phyloP scores from a whole-genome alignment of 2,329 filamentous ascomycete genomes.

The Zymoseptoria crescenta region DNA sequence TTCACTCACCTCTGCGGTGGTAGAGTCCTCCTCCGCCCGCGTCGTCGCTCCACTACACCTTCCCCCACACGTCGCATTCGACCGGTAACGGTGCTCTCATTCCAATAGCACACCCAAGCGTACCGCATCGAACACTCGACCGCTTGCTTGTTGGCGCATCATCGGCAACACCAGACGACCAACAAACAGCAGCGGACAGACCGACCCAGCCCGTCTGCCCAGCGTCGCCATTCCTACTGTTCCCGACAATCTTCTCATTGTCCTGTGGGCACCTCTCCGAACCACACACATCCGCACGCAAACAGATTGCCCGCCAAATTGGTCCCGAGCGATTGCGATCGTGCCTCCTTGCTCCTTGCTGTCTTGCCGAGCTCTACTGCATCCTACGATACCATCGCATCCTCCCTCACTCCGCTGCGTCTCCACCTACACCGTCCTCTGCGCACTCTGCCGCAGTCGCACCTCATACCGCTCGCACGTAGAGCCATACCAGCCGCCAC shows the following conservation, averaged over 20 bases:
- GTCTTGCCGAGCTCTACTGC: background rate
- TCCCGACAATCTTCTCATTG: background rate
- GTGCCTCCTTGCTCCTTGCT: background rate
- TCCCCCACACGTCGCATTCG: background rate
- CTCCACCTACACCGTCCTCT: background rate
- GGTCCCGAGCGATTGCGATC: background rate
- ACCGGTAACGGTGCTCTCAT: background rate
- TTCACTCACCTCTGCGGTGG: background rate
- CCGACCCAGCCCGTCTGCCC: background rate
- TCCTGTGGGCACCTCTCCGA: background rate
- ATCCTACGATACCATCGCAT: background rate
- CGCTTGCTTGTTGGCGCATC: background rate
- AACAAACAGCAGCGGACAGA: background rate
- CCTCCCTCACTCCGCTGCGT: background rate
- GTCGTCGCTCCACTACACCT: background rate
- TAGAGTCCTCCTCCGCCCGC: background rate
- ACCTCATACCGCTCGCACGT: constrained; percentile 3
- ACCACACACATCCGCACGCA: background rate
- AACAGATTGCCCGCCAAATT: background rate
- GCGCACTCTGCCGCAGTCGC: constrained; percentile 5
- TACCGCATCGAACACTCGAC: background rate
- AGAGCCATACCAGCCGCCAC: background rate
- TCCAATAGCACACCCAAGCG: background rate
- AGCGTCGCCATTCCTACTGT: background rate
- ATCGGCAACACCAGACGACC: background rate